Evolutionary conservation across 2,329 filamentous ascomycete genomes (phyloP).

Genomic region (Dactylellina haptotyla): DNA sequence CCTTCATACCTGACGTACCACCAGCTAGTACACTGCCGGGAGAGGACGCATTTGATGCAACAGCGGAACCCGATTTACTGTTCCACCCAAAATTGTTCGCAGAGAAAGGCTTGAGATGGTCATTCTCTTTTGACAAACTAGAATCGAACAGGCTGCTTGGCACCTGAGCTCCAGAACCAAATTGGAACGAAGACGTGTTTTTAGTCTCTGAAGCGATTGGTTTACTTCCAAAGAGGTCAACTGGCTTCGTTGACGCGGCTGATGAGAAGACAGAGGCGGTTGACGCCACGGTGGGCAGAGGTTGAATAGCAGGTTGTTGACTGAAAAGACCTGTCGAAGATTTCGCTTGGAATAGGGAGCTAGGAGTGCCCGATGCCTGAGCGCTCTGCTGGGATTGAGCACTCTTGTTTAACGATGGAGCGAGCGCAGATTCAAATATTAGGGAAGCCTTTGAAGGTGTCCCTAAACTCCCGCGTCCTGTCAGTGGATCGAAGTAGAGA

Average conservation of each 20-base stretch:
- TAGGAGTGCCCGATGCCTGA: background rate
- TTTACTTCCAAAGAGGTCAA: conserved; percentile 24
- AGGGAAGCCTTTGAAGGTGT: conserved; percentile 35
- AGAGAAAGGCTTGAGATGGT: background rate
- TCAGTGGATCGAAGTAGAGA: too few species aligned
- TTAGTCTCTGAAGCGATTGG: conserved; percentile 12
- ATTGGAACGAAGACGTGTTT: conserved; percentile 10
- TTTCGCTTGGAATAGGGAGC: conserved; percentile 37
- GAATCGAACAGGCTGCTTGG: conserved; percentile 31
- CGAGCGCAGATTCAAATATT: conserved; percentile 44
- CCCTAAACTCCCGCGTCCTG: background rate
- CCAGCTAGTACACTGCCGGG: conserved; percentile 41
- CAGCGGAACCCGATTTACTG: conserved; percentile 44
- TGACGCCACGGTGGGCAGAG: background rate
- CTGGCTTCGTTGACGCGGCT: conserved; percentile 18
- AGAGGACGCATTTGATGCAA: conserved; percentile 49
- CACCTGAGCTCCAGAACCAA: conserved; percentile 22
- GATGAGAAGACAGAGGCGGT: conserved; percentile 10
- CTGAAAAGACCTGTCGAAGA: conserved; percentile 23
- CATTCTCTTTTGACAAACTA: conserved; percentile 10
- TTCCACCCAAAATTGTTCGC: conserved; percentile 33
- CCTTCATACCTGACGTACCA: conserved; percentile 48
- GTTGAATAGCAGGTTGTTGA: background rate
- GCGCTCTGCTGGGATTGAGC: background rate
- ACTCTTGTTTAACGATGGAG: background rate